Evolutionary conservation across 257 asterid species (phyloP), one percentile per base, ranked within the genome.

Genomic region (Salvia splendens): DNA sequence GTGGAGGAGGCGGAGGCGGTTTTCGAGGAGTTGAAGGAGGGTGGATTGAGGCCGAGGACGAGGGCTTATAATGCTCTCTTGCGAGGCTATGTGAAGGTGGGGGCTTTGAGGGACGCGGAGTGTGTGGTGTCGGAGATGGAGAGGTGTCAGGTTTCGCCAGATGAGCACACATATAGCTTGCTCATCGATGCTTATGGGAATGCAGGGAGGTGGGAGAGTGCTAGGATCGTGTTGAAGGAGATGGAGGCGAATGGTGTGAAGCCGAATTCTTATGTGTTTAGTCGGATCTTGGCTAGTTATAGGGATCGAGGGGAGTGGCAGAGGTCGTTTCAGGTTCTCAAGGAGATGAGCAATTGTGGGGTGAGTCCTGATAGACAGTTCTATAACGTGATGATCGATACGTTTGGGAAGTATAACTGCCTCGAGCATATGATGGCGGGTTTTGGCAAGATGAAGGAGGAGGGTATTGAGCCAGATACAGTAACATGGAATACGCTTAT

Each of bases 271-370:
- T 85, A 75, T 16, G 89, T 88, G 32, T 93, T 93, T 69, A 76
- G 86, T 72, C 77, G 97, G 77, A 89, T 93, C 49, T 84, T 93
- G 77, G 86, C 96, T 28, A 75, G 84, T 74, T 93, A 84, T 71
- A 84, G 98, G 69, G 96, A 93, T 70, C 84, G 85, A 60, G 98
- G 98, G 50, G 97, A 93, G 81, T 93, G 98, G 98, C 97, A 89
- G 75, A 89, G 83, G 65, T 84, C 97, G 0, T 89, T 93, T 81
- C 95, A 93, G 78, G 97, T 89, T 69, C 90, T 93, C 47, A 90
- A 84, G 78, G 98, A 93, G 82, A 93, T 93, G 98, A 88, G 78
- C 78, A 82, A 65, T 53, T 81, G 79, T 45, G 96, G 98, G 85
- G 86, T 90, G 46, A 71, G 30, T 55, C 97, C 98, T 0, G 89